phyloP scores from a whole-genome alignment of 306 rosid genomes.

The Prosopis cineraria region DNA sequence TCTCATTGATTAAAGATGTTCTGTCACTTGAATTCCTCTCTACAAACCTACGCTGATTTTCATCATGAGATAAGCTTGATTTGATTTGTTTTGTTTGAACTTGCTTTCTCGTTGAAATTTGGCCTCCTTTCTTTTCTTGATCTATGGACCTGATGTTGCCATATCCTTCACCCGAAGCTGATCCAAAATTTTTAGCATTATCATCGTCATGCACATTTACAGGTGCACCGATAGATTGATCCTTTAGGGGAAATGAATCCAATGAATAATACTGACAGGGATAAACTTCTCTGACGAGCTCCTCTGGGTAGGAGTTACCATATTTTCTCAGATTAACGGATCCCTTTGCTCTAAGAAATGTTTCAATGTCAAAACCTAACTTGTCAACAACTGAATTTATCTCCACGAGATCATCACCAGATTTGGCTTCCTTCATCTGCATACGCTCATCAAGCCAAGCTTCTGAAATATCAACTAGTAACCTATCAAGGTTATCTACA shows the following conservation, averaged over 20 bases:
- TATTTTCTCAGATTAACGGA: slow-evolving; percentile 38
- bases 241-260: slow-evolving; percentile 60
- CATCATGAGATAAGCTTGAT: slow-evolving; percentile 38
- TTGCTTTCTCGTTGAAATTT: slow-evolving; percentile 30
- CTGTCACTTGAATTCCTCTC: slow-evolving; percentile 32
- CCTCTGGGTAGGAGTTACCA: slow-evolving; percentile 31
- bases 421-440: slow-evolving; percentile 53
- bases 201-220: slow-evolving; percentile 42
- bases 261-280: slow-evolving; percentile 43
- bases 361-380: slow-evolving; percentile 60
- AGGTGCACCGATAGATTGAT: slow-evolving; percentile 56
- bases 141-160: slow-evolving; percentile 21
- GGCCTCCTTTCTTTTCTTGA: slow-evolving; percentile 34
- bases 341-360: slow-evolving; percentile 56
- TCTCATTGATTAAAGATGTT: slow-evolving; percentile 26
- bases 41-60: slow-evolving; percentile 30
- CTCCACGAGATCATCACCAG: slow-evolving; percentile 34
- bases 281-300: slow-evolving; percentile 45
- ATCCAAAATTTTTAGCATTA: slow-evolving; percentile 29
- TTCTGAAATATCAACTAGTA: slow-evolving; percentile 65
- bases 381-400: slow-evolving; percentile 55
- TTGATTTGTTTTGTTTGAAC: slow-evolving; percentile 32
- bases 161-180: slow-evolving; percentile 28
- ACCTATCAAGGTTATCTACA: slow-evolving; percentile 41
- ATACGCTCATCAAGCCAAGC: slow-evolving; percentile 76